These are phyloP conservation scores for Stromatinia cepivora DNA, from an alignment of 2,329 filamentous ascomycete genomes.

Conservation along the genomic window DNA sequence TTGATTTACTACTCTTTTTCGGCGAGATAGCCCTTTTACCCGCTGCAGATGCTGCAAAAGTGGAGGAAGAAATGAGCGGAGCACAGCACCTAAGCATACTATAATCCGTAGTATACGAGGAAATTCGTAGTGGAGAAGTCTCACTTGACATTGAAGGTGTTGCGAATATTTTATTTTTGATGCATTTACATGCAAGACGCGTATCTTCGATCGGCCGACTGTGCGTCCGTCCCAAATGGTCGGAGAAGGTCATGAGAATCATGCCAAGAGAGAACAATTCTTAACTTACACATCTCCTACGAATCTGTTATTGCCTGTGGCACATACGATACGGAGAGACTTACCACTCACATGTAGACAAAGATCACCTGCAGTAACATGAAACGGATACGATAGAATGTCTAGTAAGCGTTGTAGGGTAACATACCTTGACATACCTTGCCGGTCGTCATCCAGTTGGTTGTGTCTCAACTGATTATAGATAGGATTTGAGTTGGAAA, in stretches of 20 bases:
- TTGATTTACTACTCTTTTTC: slow-evolving; percentile 8
- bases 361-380: slow-evolving; percentile 3
- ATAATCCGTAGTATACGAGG: not conserved
- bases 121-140: slow-evolving; percentile 7
- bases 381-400: slow-evolving; percentile 3
- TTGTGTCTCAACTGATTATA: slow-evolving; percentile 9
- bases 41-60: slow-evolving; percentile 3
- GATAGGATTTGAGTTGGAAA: not conserved
- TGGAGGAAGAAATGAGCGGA: not conserved
- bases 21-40: not conserved
- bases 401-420: not conserved
- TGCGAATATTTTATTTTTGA: not conserved
- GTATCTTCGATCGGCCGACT: not conserved
- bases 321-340: not conserved
- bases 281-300: not conserved
- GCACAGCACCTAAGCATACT: not conserved
- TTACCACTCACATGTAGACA: not conserved
- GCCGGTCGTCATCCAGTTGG: not conserved
- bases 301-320: not conserved
- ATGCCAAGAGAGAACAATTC: not conserved
- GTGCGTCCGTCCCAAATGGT: not conserved
- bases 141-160: not conserved
- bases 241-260: not conserved
- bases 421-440: not conserved
- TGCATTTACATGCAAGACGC: not conserved